Conservation (phyloP, 148 eudicot species). For the Diospyros lotus region DNA sequence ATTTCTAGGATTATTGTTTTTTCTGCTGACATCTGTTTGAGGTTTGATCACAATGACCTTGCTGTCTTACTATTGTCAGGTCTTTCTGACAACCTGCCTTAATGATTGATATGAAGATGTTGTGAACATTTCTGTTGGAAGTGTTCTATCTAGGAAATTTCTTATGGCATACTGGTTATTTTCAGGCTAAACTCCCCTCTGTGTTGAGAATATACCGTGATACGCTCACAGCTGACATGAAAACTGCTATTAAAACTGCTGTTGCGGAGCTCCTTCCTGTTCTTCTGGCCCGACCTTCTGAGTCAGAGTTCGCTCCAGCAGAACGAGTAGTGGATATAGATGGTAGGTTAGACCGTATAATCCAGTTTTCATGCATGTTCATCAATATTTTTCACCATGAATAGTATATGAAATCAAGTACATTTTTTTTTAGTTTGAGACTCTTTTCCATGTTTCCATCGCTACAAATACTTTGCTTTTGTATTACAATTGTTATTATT, state of each 20-base stretch:
- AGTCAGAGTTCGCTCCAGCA: slow-evolving; percentile 60
- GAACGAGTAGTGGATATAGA: slow-evolving; percentile 75
- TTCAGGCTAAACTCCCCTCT: slow-evolving; percentile 90
- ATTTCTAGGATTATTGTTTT: too few species aligned
- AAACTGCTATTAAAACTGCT: slow-evolving; percentile 73
- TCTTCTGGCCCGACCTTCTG: slow-evolving; percentile 53
- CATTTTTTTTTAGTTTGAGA: background rate
- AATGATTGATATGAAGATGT: slow-evolving; percentile 3
- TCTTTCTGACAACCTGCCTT: background rate
- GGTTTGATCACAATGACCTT: background rate
- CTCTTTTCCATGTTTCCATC: background rate
- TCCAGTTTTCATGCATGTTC: background rate
- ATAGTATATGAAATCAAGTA: background rate
- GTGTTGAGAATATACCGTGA: slow-evolving; percentile 93
- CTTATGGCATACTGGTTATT: slow-evolving; percentile 11
- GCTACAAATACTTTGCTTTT: background rate
- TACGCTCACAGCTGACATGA: slow-evolving; percentile 89
- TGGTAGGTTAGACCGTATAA: slow-evolving; percentile 36
- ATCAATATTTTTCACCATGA: background rate
- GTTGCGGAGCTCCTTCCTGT: slow-evolving; percentile 83
- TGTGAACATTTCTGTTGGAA: background rate
- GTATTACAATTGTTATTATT: too few species aligned
- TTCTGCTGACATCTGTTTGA: background rate
- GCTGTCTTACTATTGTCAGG: background rate
- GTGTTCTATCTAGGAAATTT: slow-evolving; percentile 1